phyloP scores from a whole-genome alignment of 2,329 filamentous ascomycete genomes.

The Albifimbria verrucaria region DNA sequence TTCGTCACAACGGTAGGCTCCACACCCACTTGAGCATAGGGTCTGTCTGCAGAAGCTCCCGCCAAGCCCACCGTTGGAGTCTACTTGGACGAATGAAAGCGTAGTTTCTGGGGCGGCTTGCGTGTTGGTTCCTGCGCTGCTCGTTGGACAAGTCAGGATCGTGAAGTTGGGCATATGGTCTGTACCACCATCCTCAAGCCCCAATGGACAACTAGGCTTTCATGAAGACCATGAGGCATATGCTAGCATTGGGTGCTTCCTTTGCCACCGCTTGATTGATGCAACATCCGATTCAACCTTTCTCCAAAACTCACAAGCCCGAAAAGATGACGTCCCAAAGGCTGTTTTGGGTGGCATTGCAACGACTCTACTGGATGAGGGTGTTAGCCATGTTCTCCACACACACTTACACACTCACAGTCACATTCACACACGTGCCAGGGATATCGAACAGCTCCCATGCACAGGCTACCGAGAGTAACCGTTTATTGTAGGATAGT shows the following conservation, averaged over 20 bases:
- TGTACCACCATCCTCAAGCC: no score
- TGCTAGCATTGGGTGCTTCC: not conserved
- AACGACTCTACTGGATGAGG: not conserved
- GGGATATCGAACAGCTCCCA: not conserved
- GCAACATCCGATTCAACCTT: not conserved
- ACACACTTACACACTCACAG: not conserved
- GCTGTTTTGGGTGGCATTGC: not conserved
- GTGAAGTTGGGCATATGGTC: no score
- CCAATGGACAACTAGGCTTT: no score
- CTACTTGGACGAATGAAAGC: no score
- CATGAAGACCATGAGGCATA: no score
- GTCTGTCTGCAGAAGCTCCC: no score
- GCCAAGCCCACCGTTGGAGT: no score
- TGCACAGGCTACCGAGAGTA: not conserved
- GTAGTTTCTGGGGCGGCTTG: no score
- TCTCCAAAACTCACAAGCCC: not conserved
- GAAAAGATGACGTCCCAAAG: not conserved
- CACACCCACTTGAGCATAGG: no score
- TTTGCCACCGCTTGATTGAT: not conserved
- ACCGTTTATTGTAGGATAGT: not conserved
- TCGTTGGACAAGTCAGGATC: no score
- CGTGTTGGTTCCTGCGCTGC: no score
- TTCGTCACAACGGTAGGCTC: no score
- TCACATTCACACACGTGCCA: not conserved
- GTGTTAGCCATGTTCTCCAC: not conserved